Conservation (phyloP, 441 rosid species). For the Populus hybrid region DNA sequence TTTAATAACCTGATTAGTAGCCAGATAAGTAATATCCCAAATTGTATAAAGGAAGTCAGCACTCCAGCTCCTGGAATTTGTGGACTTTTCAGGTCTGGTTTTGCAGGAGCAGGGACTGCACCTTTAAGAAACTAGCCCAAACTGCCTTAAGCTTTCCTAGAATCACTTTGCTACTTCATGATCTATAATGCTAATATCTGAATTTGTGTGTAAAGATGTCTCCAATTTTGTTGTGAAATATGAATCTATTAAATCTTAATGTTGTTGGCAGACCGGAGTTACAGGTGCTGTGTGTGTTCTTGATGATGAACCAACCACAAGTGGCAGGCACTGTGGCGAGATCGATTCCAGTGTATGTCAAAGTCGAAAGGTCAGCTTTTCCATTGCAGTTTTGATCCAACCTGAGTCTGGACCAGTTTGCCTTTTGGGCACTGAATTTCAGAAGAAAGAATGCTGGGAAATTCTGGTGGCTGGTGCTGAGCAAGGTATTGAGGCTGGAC, state of each 20-base stretch:
- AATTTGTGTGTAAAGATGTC: neutral
- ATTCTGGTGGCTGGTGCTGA: slow-evolving; percentile 99
- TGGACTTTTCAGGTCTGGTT: neutral
- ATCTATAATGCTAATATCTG: neutral
- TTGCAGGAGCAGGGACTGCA: neutral
- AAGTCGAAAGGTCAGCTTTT: slow-evolving; percentile 89
- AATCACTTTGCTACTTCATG: slow-evolving; percentile 6
- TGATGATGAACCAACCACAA: slow-evolving; percentile 93
- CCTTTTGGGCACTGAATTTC: slow-evolving; percentile 94
- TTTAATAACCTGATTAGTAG: neutral
- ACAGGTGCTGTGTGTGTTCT: slow-evolving; percentile 88
- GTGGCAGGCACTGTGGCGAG: slow-evolving; percentile 89
- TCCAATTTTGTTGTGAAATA: neutral
- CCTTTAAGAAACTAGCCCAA: neutral
- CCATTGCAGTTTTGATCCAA: slow-evolving; percentile 91
- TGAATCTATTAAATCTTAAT: slow-evolving; percentile 15
- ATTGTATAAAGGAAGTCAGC: neutral
- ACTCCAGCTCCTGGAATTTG: neutral
- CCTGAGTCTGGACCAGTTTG: slow-evolving; percentile 99
- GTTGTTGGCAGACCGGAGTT: slow-evolving; percentile 74
- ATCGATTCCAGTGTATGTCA: slow-evolving; percentile 75
- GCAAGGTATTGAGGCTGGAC: slow-evolving; percentile 99
- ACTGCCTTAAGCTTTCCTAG: neutral
- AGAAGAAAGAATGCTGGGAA: slow-evolving; percentile 98
- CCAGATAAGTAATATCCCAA: neutral